Base-by-base conservation (phyloP, 345 rosid species). In the Leavenworthia alabamica region DNA sequence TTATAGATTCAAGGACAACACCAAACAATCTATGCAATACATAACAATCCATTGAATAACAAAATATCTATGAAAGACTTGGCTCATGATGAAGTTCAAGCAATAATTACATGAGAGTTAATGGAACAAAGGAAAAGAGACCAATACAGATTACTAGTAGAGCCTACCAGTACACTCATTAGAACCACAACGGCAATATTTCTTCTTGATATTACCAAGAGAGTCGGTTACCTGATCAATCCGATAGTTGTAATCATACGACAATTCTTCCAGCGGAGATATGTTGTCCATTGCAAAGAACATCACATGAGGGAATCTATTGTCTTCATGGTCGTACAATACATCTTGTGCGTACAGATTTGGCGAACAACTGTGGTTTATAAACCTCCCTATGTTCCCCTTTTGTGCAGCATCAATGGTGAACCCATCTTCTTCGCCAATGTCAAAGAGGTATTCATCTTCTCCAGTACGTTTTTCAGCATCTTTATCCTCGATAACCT, bases 301-400 rank as follows among this genome's bases (percentile, higher is more conserved):
- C 92, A 86, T 90, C 53, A 90, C 73, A 68, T 83, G 97, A 53
- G 97, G 92, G 55, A 85, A 75, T 65, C 84, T 81, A 60, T 56
- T 77, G 66, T 85, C 86, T 3, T 67, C 83, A 0, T 82, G 90
- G 60, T 86, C 95, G 56, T 77, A 83, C 27, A 90, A 83, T 26
- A 90, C 82, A 41, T 80, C 69, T 53, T 86, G 97, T 12, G 95
- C 90, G 44, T 83, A 86, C 44, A 86, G 76, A 71, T 86, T 90
- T 1, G 95, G 97, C 1, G 95, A 83, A 72, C 92, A 90, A 40
- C 95, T 86, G 60, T 90, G 90, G 78, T 90, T 90, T 47, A 90
- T 72, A 61, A 90, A 85, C 55, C 95, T 81, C 44, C 95, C 97
- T n/a, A 86, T 60, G 43, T 83, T 85, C 7, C 90, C 95, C 63